Evolutionary conservation across 768 basidiomycete species (phyloP), one percentile per base, ranked within the genome.

Genomic region (Infundibulicybe gibba): DNA sequence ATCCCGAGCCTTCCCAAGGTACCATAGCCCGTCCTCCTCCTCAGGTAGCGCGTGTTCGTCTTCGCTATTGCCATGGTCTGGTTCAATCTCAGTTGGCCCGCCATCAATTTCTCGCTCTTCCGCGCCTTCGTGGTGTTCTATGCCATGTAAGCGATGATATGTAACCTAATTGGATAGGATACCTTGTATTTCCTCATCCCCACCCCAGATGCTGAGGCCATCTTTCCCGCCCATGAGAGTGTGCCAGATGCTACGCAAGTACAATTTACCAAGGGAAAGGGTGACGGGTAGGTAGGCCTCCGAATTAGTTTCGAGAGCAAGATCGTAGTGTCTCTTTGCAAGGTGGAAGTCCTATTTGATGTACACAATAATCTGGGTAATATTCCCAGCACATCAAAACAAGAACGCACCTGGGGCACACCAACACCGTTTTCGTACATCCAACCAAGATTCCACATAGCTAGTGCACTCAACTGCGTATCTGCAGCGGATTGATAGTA

Each of bases 341-440:
- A 98, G 80, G 63, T 97, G 88, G 72, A 91, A 98, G 64, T 99
- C 97, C 85, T 94, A 54, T 12, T 8, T 15, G 43, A 30, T 40
- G 8, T 8, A 8, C 25, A 25, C 8, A 25, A 25, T 25, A 25
- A 25, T 25, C 8, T 4, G 25, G 25, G 8, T 3, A 4, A 25
- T 3, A 25, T 8, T 25, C 25, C 8, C 25, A 25, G 8, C 8
- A 25, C 25, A 25, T 25, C 25, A 25, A 25, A 8, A 25, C 8
- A 8, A 21, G 25, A 10, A 25, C 40, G 51, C 51, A 90, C 91
- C 75, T 89, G 87, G 19, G 88, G 82, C 0, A 98, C 90, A 2
- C 97, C 97, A 16, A 90, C 63, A 0, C 97, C 97, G 56, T 93
- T 91, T 68, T 98, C 95, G 63, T 97, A 98, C 97, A 98, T 98